These are phyloP conservation scores for Arctium lappa DNA, from an alignment of 129 eudicot species.

Conservation along the genomic window DNA sequence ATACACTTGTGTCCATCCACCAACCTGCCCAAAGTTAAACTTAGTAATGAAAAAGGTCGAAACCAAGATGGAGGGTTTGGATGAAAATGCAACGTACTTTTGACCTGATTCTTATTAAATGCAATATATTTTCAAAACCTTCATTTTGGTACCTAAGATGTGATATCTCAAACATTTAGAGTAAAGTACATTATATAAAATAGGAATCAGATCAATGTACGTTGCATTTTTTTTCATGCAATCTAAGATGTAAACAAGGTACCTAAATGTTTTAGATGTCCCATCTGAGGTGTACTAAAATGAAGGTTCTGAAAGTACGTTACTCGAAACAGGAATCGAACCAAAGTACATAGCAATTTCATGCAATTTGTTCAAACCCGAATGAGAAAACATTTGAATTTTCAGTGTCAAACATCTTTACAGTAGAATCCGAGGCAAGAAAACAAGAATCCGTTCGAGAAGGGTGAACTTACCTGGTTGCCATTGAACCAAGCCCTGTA, in stretches of 20 bases:
- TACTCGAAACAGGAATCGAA: neutral
- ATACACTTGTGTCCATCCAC: slow-evolving; percentile 81
- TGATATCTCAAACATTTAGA: neutral
- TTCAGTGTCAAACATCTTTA: neutral
- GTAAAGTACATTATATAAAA: neutral
- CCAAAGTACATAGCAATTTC: neutral
- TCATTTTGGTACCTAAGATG: neutral
- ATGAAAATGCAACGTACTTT: neutral
- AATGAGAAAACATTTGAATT: neutral
- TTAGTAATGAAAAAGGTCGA: neutral
- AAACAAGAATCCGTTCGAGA: neutral
- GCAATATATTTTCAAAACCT: neutral
- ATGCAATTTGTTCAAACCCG: neutral
- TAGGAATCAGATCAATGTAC: neutral
- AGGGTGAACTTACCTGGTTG: slow-evolving; percentile 47
- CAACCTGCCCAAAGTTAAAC: slow-evolving; percentile 45
- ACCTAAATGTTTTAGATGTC: neutral
- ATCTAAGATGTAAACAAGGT: neutral
- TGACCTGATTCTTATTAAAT: neutral
- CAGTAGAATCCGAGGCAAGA: neutral
- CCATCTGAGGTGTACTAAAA: neutral
- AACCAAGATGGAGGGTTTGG: neutral
- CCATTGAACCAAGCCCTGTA: slow-evolving; percentile 62
- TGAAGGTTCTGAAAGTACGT: neutral
- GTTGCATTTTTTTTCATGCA: neutral